Conservation (phyloP, 768 basidiomycete species). For the Rhizopogon sp. region DNA sequence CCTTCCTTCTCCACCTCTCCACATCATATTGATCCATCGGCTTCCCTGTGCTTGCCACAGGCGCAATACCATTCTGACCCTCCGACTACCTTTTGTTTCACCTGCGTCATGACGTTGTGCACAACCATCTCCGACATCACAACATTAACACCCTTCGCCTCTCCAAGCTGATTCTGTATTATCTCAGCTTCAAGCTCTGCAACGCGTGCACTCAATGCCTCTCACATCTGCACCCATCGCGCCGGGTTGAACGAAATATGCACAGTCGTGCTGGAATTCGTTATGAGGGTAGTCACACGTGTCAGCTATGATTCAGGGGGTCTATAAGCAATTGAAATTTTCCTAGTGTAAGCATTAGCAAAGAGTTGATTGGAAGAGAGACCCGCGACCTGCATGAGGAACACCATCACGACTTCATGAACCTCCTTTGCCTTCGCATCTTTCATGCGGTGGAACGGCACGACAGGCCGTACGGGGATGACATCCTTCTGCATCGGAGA, state of each 20-base stretch:
- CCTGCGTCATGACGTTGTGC: constrained; percentile 45
- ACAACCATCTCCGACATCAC: constrained; percentile 89
- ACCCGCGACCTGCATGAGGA: no score
- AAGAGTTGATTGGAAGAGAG: no score
- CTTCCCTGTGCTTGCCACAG: neutral
- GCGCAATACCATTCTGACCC: neutral
- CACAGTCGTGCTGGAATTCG: constrained; percentile 61
- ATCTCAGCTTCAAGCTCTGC: constrained; percentile 70
- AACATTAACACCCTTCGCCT: constrained; percentile 86
- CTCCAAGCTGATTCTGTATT: constrained; percentile 51
- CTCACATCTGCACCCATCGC: constrained; percentile 8
- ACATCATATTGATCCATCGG: neutral
- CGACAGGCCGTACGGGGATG: no score
- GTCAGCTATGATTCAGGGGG: constrained; percentile 7
- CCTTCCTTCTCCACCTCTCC: neutral
- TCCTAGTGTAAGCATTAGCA: neutral
- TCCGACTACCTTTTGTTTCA: constrained; percentile 18
- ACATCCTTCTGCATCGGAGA: no score
- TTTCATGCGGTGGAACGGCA: no score
- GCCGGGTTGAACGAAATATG: constrained; percentile 53
- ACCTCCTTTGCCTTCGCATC: no score
- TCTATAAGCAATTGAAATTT: constrained; percentile 8
- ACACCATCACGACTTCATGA: no score
- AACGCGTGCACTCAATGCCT: constrained; percentile 40
- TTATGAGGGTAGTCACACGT: constrained; percentile 39